These are phyloP conservation scores for Wickerhamiella bombiphila DNA, from an alignment of 805 yeast genomes.

Conservation along the genomic window DNA sequence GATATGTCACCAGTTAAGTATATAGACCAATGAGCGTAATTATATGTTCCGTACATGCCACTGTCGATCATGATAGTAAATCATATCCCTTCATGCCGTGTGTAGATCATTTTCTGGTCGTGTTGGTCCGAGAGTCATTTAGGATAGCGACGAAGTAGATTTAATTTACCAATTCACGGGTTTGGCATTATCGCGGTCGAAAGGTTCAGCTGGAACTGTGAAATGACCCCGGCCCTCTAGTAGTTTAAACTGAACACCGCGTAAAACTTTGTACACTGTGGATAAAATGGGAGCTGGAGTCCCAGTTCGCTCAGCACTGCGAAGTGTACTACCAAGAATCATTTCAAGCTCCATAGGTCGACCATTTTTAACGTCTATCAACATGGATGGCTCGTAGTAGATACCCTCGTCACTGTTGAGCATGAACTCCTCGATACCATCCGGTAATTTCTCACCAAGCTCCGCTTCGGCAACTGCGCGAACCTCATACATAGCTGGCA, in stretches of 20 bases:
- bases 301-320: conserved; percentile 33
- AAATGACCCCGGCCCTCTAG: conserved; percentile 41
- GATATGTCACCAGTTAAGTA: too few species aligned
- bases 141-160: too few species aligned
- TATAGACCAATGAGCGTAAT: too few species aligned
- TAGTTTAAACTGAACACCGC: conserved; percentile 44
- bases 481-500: conserved; percentile 58
- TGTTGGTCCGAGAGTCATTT: too few species aligned
- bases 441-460: conserved; percentile 38
- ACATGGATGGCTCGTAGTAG: conserved; percentile 59
- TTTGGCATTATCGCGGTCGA: conserved; percentile 4
- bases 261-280: conserved; percentile 43
- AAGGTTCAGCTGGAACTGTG: conserved; percentile 26
- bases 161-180: conserved; percentile 1
- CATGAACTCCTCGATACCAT: conserved; percentile 34
- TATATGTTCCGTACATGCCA: too few species aligned
- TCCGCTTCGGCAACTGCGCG: conserved; percentile 53
- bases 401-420: conserved; percentile 44
- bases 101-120: too few species aligned
- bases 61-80: too few species aligned
- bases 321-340: conserved; percentile 51
- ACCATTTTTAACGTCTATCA: conserved; percentile 49
- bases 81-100: too few species aligned
- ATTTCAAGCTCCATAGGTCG: conserved; percentile 60
- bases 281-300: conserved; percentile 46